Conservation (phyloP, 1,284 basidiomycete species). For the Ganoderma meredithae region DNA sequence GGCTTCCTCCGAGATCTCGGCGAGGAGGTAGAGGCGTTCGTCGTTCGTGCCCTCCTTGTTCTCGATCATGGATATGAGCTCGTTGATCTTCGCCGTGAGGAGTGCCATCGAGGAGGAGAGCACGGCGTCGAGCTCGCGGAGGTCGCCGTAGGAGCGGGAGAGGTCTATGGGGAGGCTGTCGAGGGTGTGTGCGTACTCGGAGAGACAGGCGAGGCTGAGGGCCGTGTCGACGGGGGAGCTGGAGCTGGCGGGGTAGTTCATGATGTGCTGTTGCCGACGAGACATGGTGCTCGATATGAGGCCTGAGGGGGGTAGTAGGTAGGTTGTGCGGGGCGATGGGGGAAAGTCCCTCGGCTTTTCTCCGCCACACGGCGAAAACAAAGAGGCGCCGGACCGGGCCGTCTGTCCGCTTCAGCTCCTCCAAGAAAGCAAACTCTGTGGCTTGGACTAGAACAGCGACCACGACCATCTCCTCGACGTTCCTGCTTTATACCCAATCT, state of each 20-base stretch:
- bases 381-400: not conserved
- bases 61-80: slow-evolving; percentile 81
- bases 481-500: slow-evolving; percentile 1
- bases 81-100: slow-evolving; percentile 81
- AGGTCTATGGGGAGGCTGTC: slow-evolving; percentile 95
- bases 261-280: slow-evolving; percentile 21
- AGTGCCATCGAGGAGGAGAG: slow-evolving; percentile 85
- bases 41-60: slow-evolving; percentile 72
- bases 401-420: not conserved
- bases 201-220: slow-evolving; percentile 72
- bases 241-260: slow-evolving; percentile 28
- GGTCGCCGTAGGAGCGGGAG: slow-evolving; percentile 93
- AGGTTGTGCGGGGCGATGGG: slow-evolving; percentile 8
- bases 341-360: not conserved
- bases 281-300: slow-evolving; percentile 18
- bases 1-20: slow-evolving; percentile 95
- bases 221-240: slow-evolving; percentile 47
- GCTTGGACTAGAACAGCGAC: slow-evolving; percentile 10
- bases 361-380: not conserved
- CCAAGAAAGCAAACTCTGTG: not conserved
- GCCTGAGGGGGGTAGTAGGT: not conserved
- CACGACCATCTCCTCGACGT: slow-evolving; percentile 4
- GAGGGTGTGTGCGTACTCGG: slow-evolving; percentile 91
- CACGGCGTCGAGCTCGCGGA: slow-evolving; percentile 98
- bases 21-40: slow-evolving; percentile 86